Conservation (phyloP, 169 alveolate species). For the Cryptosporidium bovis region DNA sequence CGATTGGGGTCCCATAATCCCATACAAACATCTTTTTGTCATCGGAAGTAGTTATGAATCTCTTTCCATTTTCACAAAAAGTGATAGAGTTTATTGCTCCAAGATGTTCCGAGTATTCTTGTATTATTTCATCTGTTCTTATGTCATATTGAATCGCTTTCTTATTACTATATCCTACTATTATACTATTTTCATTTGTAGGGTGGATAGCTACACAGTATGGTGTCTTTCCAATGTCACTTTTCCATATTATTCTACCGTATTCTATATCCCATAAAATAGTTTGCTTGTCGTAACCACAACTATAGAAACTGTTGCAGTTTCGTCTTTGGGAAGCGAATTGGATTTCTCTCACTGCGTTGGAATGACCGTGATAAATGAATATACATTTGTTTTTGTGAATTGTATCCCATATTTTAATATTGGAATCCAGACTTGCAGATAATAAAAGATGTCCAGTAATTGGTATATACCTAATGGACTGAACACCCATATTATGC, state of each 20-base stretch:
- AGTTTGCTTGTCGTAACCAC: conserved; percentile 92
- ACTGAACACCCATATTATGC: conserved; percentile 93
- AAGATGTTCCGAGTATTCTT: conserved; percentile 94
- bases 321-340: conserved; percentile 79
- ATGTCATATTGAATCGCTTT: conserved; percentile 92
- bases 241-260: conserved; percentile 92
- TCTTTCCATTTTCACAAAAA: conserved; percentile 90
- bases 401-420: conserved; percentile 94
- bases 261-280: conserved; percentile 97
- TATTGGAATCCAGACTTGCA: conserved; percentile 92
- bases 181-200: conserved; percentile 87
- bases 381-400: conserved; percentile 90
- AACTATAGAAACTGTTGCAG: conserved; percentile 87
- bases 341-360: conserved; percentile 94
- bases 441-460: conserved; percentile 94
- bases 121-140: conserved; percentile 88
- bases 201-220: conserved; percentile 93
- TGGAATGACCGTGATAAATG: conserved; percentile 94
- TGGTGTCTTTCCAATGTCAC: conserved; percentile 90
- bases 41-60: conserved; percentile 94
- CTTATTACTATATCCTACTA: conserved; percentile 93
- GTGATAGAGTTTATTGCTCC: conserved; percentile 94
- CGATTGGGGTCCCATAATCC: conserved; percentile 97
- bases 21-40: conserved; percentile 95
- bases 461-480: conserved; percentile 91